A percentile compares a stretch with the other conserved stretches of the same genome.
phyloP scores from a whole-genome alignment of 2,329 filamentous ascomycete species.

The Colletotrichum chrysophilum region DNA sequence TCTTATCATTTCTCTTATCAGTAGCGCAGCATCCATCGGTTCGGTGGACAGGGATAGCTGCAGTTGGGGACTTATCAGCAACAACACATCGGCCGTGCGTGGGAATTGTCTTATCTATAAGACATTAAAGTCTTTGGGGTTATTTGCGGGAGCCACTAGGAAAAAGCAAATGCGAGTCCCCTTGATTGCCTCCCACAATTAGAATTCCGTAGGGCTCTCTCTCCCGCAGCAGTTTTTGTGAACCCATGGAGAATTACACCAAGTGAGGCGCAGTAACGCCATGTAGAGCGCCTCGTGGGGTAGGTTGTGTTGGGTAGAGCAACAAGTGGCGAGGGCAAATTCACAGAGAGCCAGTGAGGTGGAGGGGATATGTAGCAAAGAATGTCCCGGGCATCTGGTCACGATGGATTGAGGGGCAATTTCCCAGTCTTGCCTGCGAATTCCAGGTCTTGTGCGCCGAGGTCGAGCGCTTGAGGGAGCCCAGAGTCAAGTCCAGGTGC shows the following conservation, averaged over 20 bases:
- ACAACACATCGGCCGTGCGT: background rate
- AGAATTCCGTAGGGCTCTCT: background rate
- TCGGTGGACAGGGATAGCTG: background rate
- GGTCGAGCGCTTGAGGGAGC: background rate
- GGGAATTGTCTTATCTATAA: background rate
- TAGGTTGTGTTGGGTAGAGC: background rate
- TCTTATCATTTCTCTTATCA: background rate
- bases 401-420: background rate
- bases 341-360: background rate
- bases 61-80: background rate
- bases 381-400: background rate
- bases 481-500: background rate
- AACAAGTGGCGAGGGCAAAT: background rate
- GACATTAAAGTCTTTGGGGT: background rate
- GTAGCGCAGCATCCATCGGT: background rate
- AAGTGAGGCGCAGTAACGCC: background rate
- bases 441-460: background rate
- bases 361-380: background rate
- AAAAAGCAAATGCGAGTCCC: background rate
- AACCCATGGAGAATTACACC: background rate
- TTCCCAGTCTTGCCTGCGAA: background rate
- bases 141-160: background rate
- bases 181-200: background rate
- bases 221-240: background rate
- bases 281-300: background rate